phyloP scores from a whole-genome alignment of 768 basidiomycete genomes.

The Hygrocybe punicea region DNA sequence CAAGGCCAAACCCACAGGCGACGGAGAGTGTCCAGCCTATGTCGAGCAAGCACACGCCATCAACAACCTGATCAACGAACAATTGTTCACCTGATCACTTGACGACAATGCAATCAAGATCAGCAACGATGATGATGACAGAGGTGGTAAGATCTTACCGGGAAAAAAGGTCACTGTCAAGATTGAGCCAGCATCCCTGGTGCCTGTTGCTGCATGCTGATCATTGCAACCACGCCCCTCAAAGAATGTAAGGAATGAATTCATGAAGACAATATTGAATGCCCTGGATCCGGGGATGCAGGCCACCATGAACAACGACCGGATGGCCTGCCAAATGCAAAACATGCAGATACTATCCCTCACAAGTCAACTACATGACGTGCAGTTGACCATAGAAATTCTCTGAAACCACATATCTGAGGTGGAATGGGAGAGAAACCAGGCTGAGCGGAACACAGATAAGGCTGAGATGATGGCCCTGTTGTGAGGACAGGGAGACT shows the following conservation, averaged over 20 bases:
- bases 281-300: background rate
- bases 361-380: background rate
- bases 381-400: background rate
- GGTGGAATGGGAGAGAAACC: background rate
- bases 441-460: background rate
- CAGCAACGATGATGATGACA: background rate
- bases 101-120: no score
- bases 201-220: background rate
- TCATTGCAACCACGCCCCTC: background rate
- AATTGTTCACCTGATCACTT: slow-evolving; percentile 14
- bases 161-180: background rate
- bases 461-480: background rate
- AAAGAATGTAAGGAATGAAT: slow-evolving; percentile 1
- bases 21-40: slow-evolving; percentile 16
- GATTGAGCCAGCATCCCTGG: background rate
- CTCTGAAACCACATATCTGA: background rate
- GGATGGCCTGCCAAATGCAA: background rate
- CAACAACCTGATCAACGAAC: slow-evolving; percentile 18
- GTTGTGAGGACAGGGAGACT: background rate
- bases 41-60: slow-evolving; percentile 19
- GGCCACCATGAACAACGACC: background rate
- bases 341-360: background rate
- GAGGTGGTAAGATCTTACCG: background rate
- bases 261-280: background rate
- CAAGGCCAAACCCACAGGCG: slow-evolving; percentile 27